Base-by-base conservation (phyloP, 2,329 filamentous ascomycete genomes). In the Dothidotthia symphoricarpi region DNA sequence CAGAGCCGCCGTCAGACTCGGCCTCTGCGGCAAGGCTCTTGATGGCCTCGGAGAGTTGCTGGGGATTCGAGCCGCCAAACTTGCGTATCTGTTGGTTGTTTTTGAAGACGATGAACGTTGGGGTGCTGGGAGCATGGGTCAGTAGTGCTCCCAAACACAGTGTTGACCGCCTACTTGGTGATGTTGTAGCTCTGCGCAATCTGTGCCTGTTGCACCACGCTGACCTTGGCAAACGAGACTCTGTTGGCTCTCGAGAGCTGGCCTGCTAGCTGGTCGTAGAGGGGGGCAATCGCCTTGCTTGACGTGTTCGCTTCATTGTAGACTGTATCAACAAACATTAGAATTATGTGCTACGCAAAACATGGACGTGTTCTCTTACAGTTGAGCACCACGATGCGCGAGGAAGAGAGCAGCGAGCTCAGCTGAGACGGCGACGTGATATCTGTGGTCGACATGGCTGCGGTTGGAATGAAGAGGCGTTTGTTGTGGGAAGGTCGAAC, bases 261-360 rank as follows among this genome's bases (percentile, higher is more conserved):
- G 29, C 70, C 64, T 22, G 89, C 82, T 32, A 96, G 78, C 63
- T 83, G 73, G 59, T 93, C 86, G 72, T 88, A 96, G 47, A 89
- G 69, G 13, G 90, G 88, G 5, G 85, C 86, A 51, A 97, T 89
- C 49, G 80, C 76, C 57, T 88, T 86, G 78, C 89, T 95, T 59
- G 88, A 86, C 24, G 74, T 83, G 62, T 86, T 95, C 83, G 86
- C 93, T 60, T 88, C 83, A 58, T 89, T 88, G 59, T 87, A 91
- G 75, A 96, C 88, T 95, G 57, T 25, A 36, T 22, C 16, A 41
- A 32, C 45, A 44, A 44, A 55, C 24, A 51, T 57, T 34, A 61
- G 49, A 37, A 47, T 41, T 28, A 30, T 35, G 34, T 57, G 44
- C 51, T 48, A 53, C 29, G 43, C 36, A 31, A 28, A 16, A 19